phyloP scores from a whole-genome alignment of 306 rosid species.

The Datisca glomerata region DNA sequence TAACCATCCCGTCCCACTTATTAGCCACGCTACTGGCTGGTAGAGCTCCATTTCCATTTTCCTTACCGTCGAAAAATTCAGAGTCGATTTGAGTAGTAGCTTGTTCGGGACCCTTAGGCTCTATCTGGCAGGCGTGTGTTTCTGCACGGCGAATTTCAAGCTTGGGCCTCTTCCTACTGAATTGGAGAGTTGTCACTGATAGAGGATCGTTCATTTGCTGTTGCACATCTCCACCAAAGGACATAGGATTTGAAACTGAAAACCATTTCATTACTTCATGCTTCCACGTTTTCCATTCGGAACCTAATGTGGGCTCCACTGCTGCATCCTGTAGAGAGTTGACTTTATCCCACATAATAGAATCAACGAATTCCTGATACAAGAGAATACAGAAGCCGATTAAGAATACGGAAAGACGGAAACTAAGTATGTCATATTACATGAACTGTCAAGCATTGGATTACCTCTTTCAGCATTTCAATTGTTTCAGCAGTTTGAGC shows the following conservation, averaged over 20 bases:
- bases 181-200: slow-evolving; percentile 48
- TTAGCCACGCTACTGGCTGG: slow-evolving; percentile 31
- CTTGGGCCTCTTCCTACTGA: slow-evolving; percentile 79
- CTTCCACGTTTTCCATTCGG: slow-evolving; percentile 98
- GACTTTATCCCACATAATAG: slow-evolving; percentile 75
- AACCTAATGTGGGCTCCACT: slow-evolving; percentile 53
- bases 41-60: slow-evolving; percentile 22
- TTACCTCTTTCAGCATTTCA: slow-evolving; percentile 93
- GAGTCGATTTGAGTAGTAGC: slow-evolving; percentile 55
- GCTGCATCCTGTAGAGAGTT: slow-evolving; percentile 46
- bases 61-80: slow-evolving; percentile 46
- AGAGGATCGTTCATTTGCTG: slow-evolving; percentile 36
- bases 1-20: slow-evolving; percentile 50
- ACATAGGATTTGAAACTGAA: slow-evolving; percentile 40
- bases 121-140: slow-evolving; percentile 57
- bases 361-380: slow-evolving; percentile 75
- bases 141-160: slow-evolving; percentile 99
- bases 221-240: slow-evolving; percentile 29
- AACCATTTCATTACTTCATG: slow-evolving; percentile 90
- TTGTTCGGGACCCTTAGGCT: slow-evolving; percentile 38
- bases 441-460: slow-evolving; percentile 14
- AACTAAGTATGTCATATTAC: slow-evolving; percentile 6
- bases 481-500: slow-evolving; percentile 65
- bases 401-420: too few relatives aligned
- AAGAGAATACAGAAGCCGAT: slow-evolving; percentile 8